Base-by-base conservation (phyloP, 352 stramenopile species). In the Elongisporangium undulatum region DNA sequence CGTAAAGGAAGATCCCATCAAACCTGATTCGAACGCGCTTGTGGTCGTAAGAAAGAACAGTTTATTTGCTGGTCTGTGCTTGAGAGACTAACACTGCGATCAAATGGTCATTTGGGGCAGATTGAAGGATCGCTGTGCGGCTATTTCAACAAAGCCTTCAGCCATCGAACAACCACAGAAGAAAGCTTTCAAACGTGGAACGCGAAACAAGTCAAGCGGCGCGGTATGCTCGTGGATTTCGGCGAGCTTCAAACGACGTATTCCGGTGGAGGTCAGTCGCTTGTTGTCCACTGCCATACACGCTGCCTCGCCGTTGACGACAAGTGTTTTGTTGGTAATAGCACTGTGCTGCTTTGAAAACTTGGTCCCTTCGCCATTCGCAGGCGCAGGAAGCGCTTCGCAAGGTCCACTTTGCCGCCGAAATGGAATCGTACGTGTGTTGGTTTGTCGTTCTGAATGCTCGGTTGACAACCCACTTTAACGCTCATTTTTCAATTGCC, bases 41-140 rank as follows among this genome's bases (percentile, higher is more conserved):
- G 56, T 90, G 3, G 71, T 87, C 41, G 79, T 88, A 56, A 19
- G 75, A 53, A 4, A 26, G 9, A 51, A 24, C 5, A 38, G 17
- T 6, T 53, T 51, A 17, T 15, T 20, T 55, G 41, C 48, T 55
- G 21, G 16, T 9, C 2, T 41, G n/a, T 41, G 21, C 16, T 57
- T 41, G 39, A 48, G 17, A n/a, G 20, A 51, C 16, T 39, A 8
- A n/a, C n/a, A 51, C 12, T 12, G 29, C n/a, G 10, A 16, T 8
- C 8, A 38, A 45, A 8, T 22, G 49, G 20, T 56, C 34, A 9
- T 26, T 56, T 23, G 17, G 29, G 38, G 23, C 19, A 91, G 81
- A 61, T 91, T 34, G 75, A 91, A 62, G 81, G 79, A 2, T 89
- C 79, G 17, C 59, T 91, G 9, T 91, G 81, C 49, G 81, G 81